Evolutionary conservation across 306 rosid genomes (phyloP).

Genomic region (Inga leiocalycina): DNA sequence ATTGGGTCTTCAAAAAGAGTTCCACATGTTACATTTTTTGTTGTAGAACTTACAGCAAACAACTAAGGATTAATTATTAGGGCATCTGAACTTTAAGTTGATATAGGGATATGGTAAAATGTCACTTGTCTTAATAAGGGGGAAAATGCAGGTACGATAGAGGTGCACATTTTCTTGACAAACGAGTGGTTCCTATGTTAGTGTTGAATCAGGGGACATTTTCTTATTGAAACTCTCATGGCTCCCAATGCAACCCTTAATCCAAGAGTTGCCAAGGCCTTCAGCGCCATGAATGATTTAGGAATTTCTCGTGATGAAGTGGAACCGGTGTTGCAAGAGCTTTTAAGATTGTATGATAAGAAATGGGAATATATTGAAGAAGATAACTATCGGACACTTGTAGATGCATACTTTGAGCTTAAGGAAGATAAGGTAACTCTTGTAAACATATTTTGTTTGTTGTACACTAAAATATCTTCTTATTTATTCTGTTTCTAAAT

Average conservation of each 20-base stretch:
- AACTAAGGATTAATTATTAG: neutral
- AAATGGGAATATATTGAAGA: slow-evolving; percentile 76
- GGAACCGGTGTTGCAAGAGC: slow-evolving; percentile 52
- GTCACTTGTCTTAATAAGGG: neutral
- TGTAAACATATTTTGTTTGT: slow-evolving; percentile 22
- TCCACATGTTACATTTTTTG: neutral
- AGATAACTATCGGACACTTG: slow-evolving; percentile 67
- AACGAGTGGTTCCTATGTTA: slow-evolving; percentile 9
- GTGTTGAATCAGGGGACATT: slow-evolving; percentile 30
- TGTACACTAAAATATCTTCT: slow-evolving; percentile 10
- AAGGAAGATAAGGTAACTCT: slow-evolving; percentile 58
- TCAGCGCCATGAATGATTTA: slow-evolving; percentile 46
- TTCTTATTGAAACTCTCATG: slow-evolving; percentile 47
- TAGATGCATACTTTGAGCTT: slow-evolving; percentile 74
- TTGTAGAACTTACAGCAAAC: neutral
- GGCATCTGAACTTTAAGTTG: slow-evolving; percentile 25
- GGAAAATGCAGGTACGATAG: neutral
- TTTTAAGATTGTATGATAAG: slow-evolving; percentile 42
- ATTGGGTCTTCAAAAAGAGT: neutral
- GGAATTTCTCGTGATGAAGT: slow-evolving; percentile 58
- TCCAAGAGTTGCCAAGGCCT: slow-evolving; percentile 49
- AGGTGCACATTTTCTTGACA: slow-evolving; percentile 20
- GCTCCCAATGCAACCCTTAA: slow-evolving; percentile 35
- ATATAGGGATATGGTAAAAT: slow-evolving; percentile 25
- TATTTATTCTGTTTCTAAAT: neutral